Base-by-base conservation (phyloP, 352 stramenopile species). In the Phytopythium oedochilum region DNA sequence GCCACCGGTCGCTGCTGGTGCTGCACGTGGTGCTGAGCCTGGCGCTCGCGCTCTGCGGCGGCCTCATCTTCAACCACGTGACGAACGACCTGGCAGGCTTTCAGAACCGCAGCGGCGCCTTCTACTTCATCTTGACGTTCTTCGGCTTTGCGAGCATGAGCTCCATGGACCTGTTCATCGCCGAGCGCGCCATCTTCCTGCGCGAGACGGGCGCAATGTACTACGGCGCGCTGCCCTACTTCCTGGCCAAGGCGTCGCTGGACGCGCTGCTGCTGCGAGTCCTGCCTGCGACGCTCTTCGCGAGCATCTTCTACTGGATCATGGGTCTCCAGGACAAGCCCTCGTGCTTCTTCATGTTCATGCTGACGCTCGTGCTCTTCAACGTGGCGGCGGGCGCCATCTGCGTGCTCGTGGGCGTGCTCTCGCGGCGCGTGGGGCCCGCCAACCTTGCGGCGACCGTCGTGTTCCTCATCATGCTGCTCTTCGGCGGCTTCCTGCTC, bases 401-500 rank as follows among this genome's bases (percentile, higher is more conserved):
- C 57, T 88, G 80, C 55, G 74, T 91, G 29, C 68, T 92, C 40
- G 70, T 92, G 15, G 79, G 78, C 18, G 79, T 90, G 20, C 60
- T 90, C 15, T 83, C 76, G 15, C 68, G 64, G 22, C 75, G 65
- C 18, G 81, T 90, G 25, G 83, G 79, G 20, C 73, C 79, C 15
- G 85, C 85, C 46, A 95, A 95, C 57, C 64, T 93, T 23, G 55
- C 59, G 14, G 79, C 80, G 8, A 92, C 80, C 0, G 81, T 95
- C 50, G 71, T 88, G 26, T 76, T 92, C 38, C 60, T 95, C 10
- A 53, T 92, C 46, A 92, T 89, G 75, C 61, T 95, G 48, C 63
- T 95, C 15, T 95, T 93, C 62, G 83, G 85, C n/a, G 85, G 85
- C n/a, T 92, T 93, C 50, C 55, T 95, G 53, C 77, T 95, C 48